These are phyloP conservation scores for Trichoderma asperellum DNA, from an alignment of 2,329 filamentous ascomycete genomes.

Conservation along the genomic window DNA sequence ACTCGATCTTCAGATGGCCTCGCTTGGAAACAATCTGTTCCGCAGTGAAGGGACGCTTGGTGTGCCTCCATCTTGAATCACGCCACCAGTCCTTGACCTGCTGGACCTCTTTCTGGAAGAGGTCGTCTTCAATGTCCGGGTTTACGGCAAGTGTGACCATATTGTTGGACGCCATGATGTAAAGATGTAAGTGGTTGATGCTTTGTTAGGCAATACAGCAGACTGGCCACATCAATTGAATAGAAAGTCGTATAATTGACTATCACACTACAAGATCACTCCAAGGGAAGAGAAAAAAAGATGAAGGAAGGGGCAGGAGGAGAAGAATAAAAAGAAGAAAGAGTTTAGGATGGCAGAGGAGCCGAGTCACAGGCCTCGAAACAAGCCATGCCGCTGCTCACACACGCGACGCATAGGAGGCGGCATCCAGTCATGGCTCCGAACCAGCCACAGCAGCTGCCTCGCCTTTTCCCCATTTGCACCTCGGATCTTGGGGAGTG, in stretches of 20 bases:
- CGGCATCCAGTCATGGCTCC: slow-evolving; percentile 23
- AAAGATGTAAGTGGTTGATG: slow-evolving; percentile 27
- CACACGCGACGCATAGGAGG: slow-evolving; percentile 6
- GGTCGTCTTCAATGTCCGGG: slow-evolving; percentile 62
- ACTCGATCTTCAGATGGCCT: slow-evolving; percentile 86
- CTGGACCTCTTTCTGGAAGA: slow-evolving; percentile 81
- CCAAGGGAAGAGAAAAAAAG: not conserved
- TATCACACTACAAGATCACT: not conserved
- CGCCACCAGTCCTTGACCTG: slow-evolving; percentile 94
- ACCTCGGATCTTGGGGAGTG: slow-evolving; percentile 24
- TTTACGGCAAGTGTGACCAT: slow-evolving; percentile 63
- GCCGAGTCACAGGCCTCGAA: slow-evolving; percentile 26
- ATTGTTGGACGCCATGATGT: slow-evolving; percentile 63
- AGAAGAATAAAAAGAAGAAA: slow-evolving; percentile 11
- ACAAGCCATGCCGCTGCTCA: not conserved
- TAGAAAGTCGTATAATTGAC: slow-evolving; percentile 8
- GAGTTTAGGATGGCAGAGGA: not conserved
- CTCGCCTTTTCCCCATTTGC: slow-evolving; percentile 11
- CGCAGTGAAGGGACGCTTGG: slow-evolving; percentile 89
- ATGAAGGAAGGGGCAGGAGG: slow-evolving; percentile 3
- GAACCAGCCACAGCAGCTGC: slow-evolving; percentile 15
- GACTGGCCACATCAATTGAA: slow-evolving; percentile 1
- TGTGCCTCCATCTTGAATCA: slow-evolving; percentile 89
- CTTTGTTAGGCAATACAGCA: not conserved
- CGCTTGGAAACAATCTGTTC: slow-evolving; percentile 97